phyloP scores from a whole-genome alignment of 805 yeast species.

The Priceomyces fermenticarens region DNA sequence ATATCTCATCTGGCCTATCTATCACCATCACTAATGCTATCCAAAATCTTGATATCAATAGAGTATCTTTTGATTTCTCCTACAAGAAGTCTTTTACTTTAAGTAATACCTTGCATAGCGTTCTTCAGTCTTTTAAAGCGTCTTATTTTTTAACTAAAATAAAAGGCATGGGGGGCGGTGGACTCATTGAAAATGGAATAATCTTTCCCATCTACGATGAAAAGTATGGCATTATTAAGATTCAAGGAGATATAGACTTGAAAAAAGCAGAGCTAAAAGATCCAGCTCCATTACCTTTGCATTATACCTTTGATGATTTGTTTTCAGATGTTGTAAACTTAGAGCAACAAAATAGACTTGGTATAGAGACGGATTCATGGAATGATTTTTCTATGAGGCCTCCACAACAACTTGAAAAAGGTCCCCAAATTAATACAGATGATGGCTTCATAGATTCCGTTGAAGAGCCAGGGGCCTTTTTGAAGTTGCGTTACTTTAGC shows the following conservation, averaged over 20 bases:
- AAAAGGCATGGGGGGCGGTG: too few relatives aligned
- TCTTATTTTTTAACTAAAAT: constrained; percentile 12
- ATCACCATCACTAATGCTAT: constrained; percentile 13
- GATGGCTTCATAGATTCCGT: constrained; percentile 11
- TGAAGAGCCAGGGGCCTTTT: constrained; percentile 26
- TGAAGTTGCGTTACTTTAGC: constrained; percentile 31
- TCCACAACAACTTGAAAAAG: constrained; percentile 4
- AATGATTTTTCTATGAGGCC: constrained; percentile 15
- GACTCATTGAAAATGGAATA: too few relatives aligned
- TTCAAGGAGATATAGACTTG: constrained; percentile 6
- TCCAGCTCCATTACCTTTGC: too few relatives aligned
- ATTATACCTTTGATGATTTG: too few relatives aligned
- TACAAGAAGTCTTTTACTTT: constrained; percentile 7
- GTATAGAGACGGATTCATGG: not conserved
- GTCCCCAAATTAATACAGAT: not conserved
- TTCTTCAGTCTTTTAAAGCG: constrained; percentile 6
- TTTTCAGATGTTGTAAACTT: too few relatives aligned
- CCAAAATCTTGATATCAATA: constrained; percentile 1
- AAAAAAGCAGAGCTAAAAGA: too few relatives aligned
- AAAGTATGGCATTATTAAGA: constrained; percentile 11
- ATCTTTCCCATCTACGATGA: constrained; percentile 10
- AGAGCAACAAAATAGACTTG: not conserved
- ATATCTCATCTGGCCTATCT: constrained; percentile 2
- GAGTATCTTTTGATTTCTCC: constrained; percentile 1
- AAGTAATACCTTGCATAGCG: constrained; percentile 4